Evolutionary conservation across 768 basidiomycete species (phyloP).

Genomic region (Leccinum barrowsii): DNA sequence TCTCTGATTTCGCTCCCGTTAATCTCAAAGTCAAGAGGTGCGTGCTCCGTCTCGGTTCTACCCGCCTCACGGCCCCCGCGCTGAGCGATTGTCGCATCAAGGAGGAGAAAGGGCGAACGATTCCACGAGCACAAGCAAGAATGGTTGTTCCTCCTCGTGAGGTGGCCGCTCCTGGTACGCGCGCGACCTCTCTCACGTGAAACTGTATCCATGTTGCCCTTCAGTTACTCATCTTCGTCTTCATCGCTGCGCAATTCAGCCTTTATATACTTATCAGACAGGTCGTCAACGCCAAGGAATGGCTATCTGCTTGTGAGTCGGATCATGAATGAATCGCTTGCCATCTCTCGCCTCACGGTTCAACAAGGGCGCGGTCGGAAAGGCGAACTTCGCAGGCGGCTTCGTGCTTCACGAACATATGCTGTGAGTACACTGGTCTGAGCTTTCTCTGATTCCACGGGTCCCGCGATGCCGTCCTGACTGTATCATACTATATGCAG

Average conservation of each 20-base stretch:
- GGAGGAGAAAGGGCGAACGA: constrained; percentile 35
- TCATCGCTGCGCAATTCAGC: constrained; percentile 83
- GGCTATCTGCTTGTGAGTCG: constrained; percentile 76
- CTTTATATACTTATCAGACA: constrained; percentile 87
- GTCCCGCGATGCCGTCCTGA: neutral
- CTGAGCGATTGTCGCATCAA: constrained; percentile 13
- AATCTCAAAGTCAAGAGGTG: constrained; percentile 80
- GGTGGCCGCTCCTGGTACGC: constrained; percentile 84
- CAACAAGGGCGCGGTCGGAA: constrained; percentile 78
- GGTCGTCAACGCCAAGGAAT: constrained; percentile 92
- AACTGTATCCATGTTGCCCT: constrained; percentile 5
- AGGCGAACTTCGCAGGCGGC: constrained; percentile 66
- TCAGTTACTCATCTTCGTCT: constrained; percentile 78
- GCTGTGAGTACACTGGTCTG: constrained; percentile 41
- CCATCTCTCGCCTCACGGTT: neutral
- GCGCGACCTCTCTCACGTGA: neutral
- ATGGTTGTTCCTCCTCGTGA: constrained; percentile 69
- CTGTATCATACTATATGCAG: constrained; percentile 27
- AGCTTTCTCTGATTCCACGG: neutral
- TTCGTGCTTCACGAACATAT: constrained; percentile 74
- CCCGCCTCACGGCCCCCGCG: neutral
- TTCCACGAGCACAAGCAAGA: constrained; percentile 54
- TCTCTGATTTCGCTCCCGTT: constrained; percentile 88
- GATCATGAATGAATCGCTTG: neutral
- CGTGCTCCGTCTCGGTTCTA: neutral